Conservation (phyloP, 1,284 basidiomycete genomes). For the Cryptococcus sp. region DNA sequence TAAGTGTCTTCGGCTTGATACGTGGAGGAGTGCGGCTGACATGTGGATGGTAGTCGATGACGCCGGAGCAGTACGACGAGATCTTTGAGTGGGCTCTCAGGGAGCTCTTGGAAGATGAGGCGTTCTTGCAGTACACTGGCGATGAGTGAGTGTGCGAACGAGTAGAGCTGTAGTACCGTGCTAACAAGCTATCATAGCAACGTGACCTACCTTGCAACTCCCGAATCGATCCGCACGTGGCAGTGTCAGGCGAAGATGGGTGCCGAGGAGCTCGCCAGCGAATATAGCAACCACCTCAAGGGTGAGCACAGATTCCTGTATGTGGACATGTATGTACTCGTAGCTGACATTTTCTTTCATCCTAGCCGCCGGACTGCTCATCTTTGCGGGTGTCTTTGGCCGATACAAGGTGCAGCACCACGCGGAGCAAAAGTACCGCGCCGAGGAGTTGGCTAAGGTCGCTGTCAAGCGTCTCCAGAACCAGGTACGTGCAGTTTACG, state of each 20-base stretch:
- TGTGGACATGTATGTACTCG: no score
- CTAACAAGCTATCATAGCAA: no score
- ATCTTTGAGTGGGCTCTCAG: slow-evolving; percentile 65
- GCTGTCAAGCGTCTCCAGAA: slow-evolving; percentile 77
- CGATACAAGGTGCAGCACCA: slow-evolving; percentile 55
- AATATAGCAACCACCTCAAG: no score
- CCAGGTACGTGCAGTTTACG: slow-evolving; percentile 51
- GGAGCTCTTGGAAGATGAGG: slow-evolving; percentile 74
- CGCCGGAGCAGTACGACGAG: slow-evolving; percentile 40
- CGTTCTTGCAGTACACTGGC: slow-evolving; percentile 70
- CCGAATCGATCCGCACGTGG: no score
- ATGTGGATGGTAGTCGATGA: slow-evolving; percentile 8
- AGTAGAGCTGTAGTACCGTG: neutral
- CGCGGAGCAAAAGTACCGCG: slow-evolving; percentile 64
- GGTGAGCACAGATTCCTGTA: no score
- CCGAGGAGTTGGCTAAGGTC: slow-evolving; percentile 71
- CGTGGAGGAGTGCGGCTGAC: neutral
- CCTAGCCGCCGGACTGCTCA: slow-evolving; percentile 37
- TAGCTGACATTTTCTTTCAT: slow-evolving; percentile 15
- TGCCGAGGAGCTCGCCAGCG: no score
- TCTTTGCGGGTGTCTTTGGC: slow-evolving; percentile 43
- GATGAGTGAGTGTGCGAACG: slow-evolving; percentile 57
- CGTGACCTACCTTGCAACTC: no score
- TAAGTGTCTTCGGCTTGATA: neutral
- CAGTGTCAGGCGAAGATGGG: no score